These are phyloP conservation scores for Trichopus zeylanicus DNA, from an alignment of 116 monocot species.

Conservation along the genomic window DNA sequence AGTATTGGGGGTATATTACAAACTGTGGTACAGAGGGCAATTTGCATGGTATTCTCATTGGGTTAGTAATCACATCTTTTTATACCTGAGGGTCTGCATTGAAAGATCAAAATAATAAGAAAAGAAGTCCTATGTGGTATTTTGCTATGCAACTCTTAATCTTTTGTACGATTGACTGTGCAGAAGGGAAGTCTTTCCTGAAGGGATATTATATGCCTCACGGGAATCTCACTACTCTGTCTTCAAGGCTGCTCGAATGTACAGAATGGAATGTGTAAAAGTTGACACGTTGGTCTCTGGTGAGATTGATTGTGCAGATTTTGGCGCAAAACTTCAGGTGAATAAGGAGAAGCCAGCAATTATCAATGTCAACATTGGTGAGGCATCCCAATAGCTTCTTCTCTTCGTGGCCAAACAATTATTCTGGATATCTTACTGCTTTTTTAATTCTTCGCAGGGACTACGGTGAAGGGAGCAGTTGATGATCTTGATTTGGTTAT, in stretches of 20 bases:
- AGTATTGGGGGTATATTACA: constrained; percentile 97
- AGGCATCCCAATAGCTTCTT: background rate
- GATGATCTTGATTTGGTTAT: constrained; percentile 97
- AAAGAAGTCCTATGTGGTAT: no score
- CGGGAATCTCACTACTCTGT: constrained; percentile 88
- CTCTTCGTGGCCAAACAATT: background rate
- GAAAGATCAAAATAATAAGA: no score
- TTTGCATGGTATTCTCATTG: constrained; percentile 91
- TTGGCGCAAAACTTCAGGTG: constrained; percentile 43
- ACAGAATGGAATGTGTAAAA: constrained; percentile 81
- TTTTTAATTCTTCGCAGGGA: constrained; percentile 44
- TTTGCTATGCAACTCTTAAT: background rate
- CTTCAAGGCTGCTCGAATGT: constrained; percentile 96
- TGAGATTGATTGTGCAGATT: constrained; percentile 81
- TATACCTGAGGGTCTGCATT: background rate
- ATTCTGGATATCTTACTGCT: background rate
- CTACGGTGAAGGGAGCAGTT: constrained; percentile 95
- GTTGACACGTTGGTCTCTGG: constrained; percentile 69
- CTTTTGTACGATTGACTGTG: background rate
- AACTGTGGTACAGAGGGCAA: constrained; percentile 97
- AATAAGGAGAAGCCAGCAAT: constrained; percentile 82
- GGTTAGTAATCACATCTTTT: constrained; percentile 36
- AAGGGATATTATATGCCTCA: constrained; percentile 85
- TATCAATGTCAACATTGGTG: constrained; percentile 93
- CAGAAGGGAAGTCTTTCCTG: constrained; percentile 80